These are phyloP conservation scores for Lepiota brunneoincarnata DNA, from an alignment of 768 basidiomycete genomes.

Conservation along the genomic window DNA sequence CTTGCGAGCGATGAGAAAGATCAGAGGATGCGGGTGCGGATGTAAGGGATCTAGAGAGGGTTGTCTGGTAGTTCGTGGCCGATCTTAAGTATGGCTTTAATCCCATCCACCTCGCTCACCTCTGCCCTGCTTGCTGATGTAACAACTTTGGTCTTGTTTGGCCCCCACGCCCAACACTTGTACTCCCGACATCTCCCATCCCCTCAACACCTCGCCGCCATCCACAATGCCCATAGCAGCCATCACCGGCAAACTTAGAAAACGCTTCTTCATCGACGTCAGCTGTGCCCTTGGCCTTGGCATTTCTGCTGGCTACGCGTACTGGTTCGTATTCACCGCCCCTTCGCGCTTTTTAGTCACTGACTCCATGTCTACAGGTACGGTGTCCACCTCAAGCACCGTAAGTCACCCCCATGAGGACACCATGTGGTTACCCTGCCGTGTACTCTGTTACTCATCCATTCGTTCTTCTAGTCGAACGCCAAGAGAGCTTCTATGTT, in stretches of 20 bases:
- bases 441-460: slow-evolving; percentile 6
- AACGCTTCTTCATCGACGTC: slow-evolving; percentile 86
- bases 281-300: slow-evolving; percentile 76
- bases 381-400: slow-evolving; percentile 69
- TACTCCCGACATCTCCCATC: slow-evolving; percentile 40
- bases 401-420: slow-evolving; percentile 46
- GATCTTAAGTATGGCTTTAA: too few species aligned
- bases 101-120: slow-evolving; percentile 18
- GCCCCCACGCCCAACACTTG: slow-evolving; percentile 12
- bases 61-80: background rate
- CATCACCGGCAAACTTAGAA: slow-evolving; percentile 92
- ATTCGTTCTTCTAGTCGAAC: slow-evolving; percentile 54
- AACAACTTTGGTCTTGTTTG: slow-evolving; percentile 25
- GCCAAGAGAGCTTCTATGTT: slow-evolving; percentile 83
- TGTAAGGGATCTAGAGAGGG: slow-evolving; percentile 22
- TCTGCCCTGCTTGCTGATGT: too few species aligned
- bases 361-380: slow-evolving; percentile 54
- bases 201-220: slow-evolving; percentile 19
- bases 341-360: slow-evolving; percentile 12
- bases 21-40: slow-evolving; percentile 13
- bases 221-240: slow-evolving; percentile 78
- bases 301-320: slow-evolving; percentile 68
- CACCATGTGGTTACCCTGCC: background rate
- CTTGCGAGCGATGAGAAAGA: slow-evolving; percentile 4
- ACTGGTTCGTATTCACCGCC: slow-evolving; percentile 61